A percentile compares a stretch with the other conserved stretches of the same genome.
Conservation (phyloP, 176 grass and related monocot species). For the Phoenix dactylifera region DNA sequence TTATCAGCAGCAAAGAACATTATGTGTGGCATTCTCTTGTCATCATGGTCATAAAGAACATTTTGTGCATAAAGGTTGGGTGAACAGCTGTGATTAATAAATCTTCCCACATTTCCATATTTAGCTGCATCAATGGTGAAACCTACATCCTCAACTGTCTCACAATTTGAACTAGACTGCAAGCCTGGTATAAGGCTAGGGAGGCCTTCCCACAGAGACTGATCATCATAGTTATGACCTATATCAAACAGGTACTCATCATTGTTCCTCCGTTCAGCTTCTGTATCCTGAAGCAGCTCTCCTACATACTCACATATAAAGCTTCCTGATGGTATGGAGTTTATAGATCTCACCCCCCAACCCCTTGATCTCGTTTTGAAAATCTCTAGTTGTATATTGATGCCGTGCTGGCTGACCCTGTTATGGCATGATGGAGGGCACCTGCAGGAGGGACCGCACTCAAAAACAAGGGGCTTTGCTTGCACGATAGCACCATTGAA, state of each 20-base stretch:
- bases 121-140: slow-evolving; percentile 60
- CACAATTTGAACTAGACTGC: slow-evolving; percentile 12
- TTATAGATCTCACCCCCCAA: slow-evolving; percentile 73
- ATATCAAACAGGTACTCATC: slow-evolving; percentile 65
- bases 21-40: slow-evolving; percentile 49
- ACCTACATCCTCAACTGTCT: slow-evolving; percentile 26
- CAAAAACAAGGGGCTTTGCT: slow-evolving; percentile 46
- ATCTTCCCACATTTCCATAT: slow-evolving; percentile 62
- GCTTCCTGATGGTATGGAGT: slow-evolving; percentile 61
- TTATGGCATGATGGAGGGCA: slow-evolving; percentile 61
- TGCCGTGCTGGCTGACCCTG: slow-evolving; percentile 53
- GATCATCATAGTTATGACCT: slow-evolving; percentile 41
- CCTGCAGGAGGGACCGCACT: slow-evolving; percentile 66
- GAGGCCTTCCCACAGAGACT: slow-evolving; percentile 27
- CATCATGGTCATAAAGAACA: slow-evolving; percentile 68
- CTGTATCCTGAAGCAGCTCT: slow-evolving; percentile 36
- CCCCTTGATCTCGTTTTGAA: slow-evolving; percentile 56
- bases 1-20: slow-evolving; percentile 76
- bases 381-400: slow-evolving; percentile 61
- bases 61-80: slow-evolving; percentile 73
- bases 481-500: slow-evolving; percentile 51
- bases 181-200: slow-evolving; percentile 9
- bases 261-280: slow-evolving; percentile 47
- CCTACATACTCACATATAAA: slow-evolving; percentile 78
- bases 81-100: slow-evolving; percentile 75